These are phyloP conservation scores for Rosa hybrid DNA, from an alignment of 331 rosid genomes.

Conservation along the genomic window DNA sequence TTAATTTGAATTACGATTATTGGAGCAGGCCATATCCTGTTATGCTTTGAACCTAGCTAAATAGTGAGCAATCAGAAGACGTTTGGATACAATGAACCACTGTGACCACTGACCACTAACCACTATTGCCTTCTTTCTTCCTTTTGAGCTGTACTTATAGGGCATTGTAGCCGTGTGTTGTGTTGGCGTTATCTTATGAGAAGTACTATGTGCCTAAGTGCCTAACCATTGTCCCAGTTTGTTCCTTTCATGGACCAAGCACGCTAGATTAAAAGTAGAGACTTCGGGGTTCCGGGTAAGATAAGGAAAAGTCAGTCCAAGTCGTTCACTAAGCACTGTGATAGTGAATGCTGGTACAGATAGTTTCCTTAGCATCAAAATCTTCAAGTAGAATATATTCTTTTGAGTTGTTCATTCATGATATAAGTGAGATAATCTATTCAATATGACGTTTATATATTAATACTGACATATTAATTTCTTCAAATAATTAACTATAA, in stretches of 20 bases:
- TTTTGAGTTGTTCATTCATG: too few relatives aligned
- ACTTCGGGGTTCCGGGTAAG: background rate
- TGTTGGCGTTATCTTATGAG: background rate
- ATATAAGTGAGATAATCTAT: too few relatives aligned
- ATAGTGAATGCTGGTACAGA: background rate
- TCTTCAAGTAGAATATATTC: too few relatives aligned
- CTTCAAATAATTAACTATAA: too few relatives aligned
- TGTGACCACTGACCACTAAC: background rate
- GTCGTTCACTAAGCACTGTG: background rate
- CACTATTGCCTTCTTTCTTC: background rate
- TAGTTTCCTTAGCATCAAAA: too few relatives aligned
- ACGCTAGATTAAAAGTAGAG: background rate
- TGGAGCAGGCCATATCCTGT: background rate
- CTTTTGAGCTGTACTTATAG: background rate
- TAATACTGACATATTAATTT: too few relatives aligned
- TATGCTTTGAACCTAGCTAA: background rate
- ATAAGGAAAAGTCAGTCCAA: background rate
- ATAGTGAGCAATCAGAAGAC: background rate
- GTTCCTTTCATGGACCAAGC: background rate
- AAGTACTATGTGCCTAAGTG: background rate
- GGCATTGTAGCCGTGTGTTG: background rate
- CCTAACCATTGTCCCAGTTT: constrained; percentile 1
- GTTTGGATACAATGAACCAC: background rate
- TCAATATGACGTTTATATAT: too few relatives aligned
- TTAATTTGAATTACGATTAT: background rate